Conservation (phyloP, 257 asterid genomes). For the Solanum boliviense region DNA sequence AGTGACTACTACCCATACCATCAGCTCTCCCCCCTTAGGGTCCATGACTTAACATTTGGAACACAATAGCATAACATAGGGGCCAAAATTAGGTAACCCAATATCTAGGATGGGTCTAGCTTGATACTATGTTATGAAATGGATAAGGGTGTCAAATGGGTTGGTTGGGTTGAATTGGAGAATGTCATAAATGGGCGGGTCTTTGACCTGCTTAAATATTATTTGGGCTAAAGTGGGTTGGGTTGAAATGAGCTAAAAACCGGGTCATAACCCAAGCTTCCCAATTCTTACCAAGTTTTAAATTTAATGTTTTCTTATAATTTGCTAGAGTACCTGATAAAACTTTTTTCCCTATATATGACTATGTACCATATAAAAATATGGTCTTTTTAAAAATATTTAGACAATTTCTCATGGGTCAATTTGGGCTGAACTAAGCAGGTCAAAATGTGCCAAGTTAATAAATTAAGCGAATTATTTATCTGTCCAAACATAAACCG, state of each 20-base stretch:
- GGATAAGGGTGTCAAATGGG: background rate
- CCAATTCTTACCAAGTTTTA: background rate
- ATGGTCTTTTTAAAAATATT: background rate
- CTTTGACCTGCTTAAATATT: background rate
- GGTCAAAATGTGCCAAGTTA: background rate
- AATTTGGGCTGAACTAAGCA: background rate
- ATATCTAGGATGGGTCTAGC: background rate
- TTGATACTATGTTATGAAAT: background rate
- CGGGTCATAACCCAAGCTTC: background rate
- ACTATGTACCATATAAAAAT: background rate
- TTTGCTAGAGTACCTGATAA: background rate
- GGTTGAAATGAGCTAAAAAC: background rate
- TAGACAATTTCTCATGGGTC: background rate
- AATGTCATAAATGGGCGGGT: background rate
- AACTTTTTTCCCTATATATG: background rate
- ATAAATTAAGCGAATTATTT: background rate
- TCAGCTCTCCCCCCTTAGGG: background rate
- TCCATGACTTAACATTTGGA: background rate
- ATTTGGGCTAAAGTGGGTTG: background rate
- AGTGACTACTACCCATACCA: background rate
- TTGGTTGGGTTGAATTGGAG: background rate
- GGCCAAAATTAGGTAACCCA: background rate
- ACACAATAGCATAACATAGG: background rate
- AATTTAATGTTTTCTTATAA: background rate
- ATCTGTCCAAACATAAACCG: background rate